A percentile compares a stretch with the other conserved stretches of the same genome.
Conservation (phyloP, 176 grass and related monocot genomes). For the Oryza glumipatula region DNA sequence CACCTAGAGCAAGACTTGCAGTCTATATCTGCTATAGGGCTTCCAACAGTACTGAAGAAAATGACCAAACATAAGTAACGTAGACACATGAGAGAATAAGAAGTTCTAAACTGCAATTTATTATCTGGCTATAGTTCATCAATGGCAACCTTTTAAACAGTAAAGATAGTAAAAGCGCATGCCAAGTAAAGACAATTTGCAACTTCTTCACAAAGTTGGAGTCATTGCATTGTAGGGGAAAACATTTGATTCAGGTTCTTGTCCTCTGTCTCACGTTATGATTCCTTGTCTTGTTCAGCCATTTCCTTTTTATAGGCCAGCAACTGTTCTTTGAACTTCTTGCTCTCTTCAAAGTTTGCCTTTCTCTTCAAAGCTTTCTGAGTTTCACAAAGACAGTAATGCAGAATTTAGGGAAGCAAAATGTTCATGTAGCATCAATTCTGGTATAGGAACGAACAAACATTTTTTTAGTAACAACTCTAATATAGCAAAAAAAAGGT, state of each 20-base stretch:
- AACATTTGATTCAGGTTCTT: not conserved
- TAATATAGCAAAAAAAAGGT: not conserved
- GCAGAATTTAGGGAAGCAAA: constrained; percentile 7
- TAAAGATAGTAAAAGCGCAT: constrained; percentile 10
- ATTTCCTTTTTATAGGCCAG: constrained; percentile 85
- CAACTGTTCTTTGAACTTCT: constrained; percentile 82
- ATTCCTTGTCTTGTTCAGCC: constrained; percentile 53
- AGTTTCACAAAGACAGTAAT: constrained; percentile 29
- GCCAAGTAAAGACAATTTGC: not conserved
- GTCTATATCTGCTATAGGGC: not conserved
- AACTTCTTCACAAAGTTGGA: constrained; percentile 17
- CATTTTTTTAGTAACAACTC: constrained; percentile 6
- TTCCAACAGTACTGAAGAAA: not conserved
- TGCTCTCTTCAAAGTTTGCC: constrained; percentile 86
- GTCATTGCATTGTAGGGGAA: not conserved
- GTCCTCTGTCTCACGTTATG: constrained; percentile 16
- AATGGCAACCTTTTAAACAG: not conserved
- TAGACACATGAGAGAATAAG: not conserved
- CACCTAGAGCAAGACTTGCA: constrained; percentile 10
- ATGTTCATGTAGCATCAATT: constrained; percentile 14
- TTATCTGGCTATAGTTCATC: constrained; percentile 14
- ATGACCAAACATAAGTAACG: not conserved
- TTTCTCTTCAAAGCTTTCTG: constrained; percentile 94
- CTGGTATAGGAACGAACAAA: constrained; percentile 1
- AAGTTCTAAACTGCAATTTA: constrained; percentile 13